Conservation (phyloP, 768 basidiomycete species). For the Filobasidium wieringae region DNA sequence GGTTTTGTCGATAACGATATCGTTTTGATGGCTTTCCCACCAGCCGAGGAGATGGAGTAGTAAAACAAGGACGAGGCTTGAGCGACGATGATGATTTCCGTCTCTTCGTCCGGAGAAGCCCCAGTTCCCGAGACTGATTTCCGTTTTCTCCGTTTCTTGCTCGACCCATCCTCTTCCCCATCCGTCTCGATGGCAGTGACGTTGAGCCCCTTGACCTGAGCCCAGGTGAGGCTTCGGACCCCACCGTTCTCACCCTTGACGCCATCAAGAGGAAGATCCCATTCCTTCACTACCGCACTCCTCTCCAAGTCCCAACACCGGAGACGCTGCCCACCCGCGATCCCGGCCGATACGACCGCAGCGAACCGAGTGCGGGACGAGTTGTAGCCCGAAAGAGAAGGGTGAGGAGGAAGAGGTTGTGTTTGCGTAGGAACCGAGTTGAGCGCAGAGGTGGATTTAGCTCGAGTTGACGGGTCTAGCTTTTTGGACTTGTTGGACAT, state of each 20-base stretch:
- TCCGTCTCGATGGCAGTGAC: background rate
- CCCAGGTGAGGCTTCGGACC: conserved; percentile 6
- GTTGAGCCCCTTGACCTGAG: background rate
- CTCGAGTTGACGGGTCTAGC: conserved; percentile 9
- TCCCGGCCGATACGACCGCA: conserved; percentile 23
- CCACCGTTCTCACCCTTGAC: background rate
- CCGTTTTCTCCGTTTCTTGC: conserved; percentile 7
- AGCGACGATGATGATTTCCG: conserved; percentile 16
- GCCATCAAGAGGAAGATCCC: conserved; percentile 28
- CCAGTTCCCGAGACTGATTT: background rate
- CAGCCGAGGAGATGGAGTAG: background rate
- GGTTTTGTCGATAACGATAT: conserved; percentile 18
- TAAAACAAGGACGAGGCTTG: conserved; percentile 1
- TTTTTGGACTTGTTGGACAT: background rate
- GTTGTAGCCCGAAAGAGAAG: conserved; percentile 31
- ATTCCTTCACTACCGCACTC: conserved; percentile 28
- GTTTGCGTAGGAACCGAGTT: conserved; percentile 18
- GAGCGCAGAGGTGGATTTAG: conserved; percentile 17
- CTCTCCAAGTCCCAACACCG: conserved; percentile 31
- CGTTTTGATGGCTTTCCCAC: conserved; percentile 12
- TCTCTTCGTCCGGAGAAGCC: conserved; percentile 2
- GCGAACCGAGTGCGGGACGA: conserved; percentile 28
- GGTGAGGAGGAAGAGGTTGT: conserved; percentile 26
- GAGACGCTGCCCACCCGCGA: conserved; percentile 29
- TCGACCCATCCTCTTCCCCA: background rate